A percentile compares a stretch with the other conserved stretches of the same genome.
These are phyloP conservation scores for Fusarium buharicum DNA, from an alignment of 2,329 filamentous ascomycete species.

Conservation along the genomic window DNA sequence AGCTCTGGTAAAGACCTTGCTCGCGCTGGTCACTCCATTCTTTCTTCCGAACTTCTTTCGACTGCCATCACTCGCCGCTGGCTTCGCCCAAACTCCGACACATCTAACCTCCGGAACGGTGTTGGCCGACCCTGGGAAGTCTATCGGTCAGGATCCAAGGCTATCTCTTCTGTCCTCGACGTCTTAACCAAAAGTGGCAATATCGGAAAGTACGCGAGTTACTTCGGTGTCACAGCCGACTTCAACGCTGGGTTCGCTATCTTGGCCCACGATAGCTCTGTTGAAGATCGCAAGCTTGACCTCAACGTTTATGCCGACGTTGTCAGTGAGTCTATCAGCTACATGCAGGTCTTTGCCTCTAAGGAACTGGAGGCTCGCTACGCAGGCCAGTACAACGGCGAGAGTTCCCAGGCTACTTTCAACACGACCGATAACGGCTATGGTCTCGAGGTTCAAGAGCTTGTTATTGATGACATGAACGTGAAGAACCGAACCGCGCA, in stretches of 20 bases:
- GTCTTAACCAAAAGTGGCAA: constrained; percentile 45
- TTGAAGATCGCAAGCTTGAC: constrained; percentile 41
- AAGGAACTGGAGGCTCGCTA: constrained; percentile 26
- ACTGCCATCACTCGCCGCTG: constrained; percentile 46
- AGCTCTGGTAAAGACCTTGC: constrained; percentile 37
- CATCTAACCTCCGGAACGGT: constrained; percentile 50
- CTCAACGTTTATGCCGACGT: constrained; percentile 51
- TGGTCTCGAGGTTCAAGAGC: constrained; percentile 41
- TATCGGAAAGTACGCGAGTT: constrained; percentile 46
- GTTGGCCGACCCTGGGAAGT: constrained; percentile 51
- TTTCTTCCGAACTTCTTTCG: constrained; percentile 35
- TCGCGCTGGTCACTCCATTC: constrained; percentile 33
- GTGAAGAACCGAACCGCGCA: constrained; percentile 31
- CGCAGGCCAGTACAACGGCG: constrained; percentile 7
- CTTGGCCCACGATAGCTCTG: constrained; percentile 47
- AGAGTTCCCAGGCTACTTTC: not conserved
- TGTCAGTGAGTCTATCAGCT: constrained; percentile 39
- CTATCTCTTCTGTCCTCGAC: constrained; percentile 42
- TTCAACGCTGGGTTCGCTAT: constrained; percentile 48
- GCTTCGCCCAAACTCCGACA: constrained; percentile 45
- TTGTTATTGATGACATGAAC: constrained; percentile 30
- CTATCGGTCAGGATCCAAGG: constrained; percentile 42
- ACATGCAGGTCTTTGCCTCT: constrained; percentile 18
- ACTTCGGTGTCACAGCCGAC: constrained; percentile 33
- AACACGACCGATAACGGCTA: constrained; percentile 38